Evolutionary conservation across 768 basidiomycete species (phyloP).

Genomic region (Postia placenta): DNA sequence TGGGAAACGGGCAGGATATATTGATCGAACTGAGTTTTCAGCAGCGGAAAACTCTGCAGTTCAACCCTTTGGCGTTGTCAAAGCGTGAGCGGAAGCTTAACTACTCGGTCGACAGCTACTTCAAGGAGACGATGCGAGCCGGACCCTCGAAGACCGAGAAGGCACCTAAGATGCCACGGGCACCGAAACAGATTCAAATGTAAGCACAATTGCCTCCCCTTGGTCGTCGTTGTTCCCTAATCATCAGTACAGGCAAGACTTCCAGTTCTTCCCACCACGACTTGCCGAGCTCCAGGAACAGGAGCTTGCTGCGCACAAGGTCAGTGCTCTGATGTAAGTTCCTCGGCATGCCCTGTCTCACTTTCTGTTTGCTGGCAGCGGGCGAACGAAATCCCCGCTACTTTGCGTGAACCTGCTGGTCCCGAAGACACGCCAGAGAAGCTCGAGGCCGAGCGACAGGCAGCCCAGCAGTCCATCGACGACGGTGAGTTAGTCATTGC

Average conservation of each 20-base stretch:
- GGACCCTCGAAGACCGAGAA: conserved; percentile 78
- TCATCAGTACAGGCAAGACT: conserved; percentile 64
- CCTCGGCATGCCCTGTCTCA: not conserved
- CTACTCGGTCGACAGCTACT: conserved; percentile 93
- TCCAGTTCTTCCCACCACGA: conserved; percentile 90
- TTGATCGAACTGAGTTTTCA: too few species aligned
- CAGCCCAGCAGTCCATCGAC: conserved; percentile 85
- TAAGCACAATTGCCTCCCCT: conserved; percentile 38
- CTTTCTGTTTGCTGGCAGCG: conserved; percentile 32
- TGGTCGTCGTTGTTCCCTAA: not conserved
- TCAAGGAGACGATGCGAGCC: conserved; percentile 83
- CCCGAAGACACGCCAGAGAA: conserved; percentile 78
- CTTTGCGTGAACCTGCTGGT: conserved; percentile 57
- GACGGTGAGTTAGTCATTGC: conserved; percentile 42
- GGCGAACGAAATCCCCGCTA: conserved; percentile 60
- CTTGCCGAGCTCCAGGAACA: conserved; percentile 80
- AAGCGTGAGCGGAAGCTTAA: conserved; percentile 93
- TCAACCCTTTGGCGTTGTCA: conserved; percentile 79
- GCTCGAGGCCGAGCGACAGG: conserved; percentile 72
- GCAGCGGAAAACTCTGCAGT: conserved; percentile 62
- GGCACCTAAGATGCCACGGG: conserved; percentile 73
- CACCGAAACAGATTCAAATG: conserved; percentile 86
- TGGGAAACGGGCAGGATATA: too few species aligned
- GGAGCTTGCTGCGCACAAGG: conserved; percentile 79
- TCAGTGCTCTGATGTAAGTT: conserved; percentile 23